These are phyloP conservation scores for Asterophora lycoperdoides DNA, from an alignment of 768 basidiomycete genomes.

Conservation along the genomic window DNA sequence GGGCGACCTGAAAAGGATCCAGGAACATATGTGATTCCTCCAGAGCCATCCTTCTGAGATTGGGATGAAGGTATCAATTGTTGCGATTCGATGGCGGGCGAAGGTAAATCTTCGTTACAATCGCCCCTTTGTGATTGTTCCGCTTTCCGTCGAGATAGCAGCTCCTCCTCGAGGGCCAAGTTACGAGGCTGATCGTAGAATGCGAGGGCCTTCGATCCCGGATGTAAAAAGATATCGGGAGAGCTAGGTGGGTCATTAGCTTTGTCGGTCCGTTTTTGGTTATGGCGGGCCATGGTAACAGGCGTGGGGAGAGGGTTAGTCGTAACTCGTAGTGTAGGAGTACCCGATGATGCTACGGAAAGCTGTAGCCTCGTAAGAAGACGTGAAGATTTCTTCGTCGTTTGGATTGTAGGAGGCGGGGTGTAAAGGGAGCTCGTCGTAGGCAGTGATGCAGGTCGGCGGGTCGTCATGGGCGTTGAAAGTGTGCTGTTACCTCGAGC, in stretches of 20 bases:
- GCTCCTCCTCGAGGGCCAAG: not conserved
- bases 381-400: not conserved
- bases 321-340: not conserved
- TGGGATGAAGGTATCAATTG: slow-evolving; percentile 34
- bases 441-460: not conserved
- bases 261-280: not conserved
- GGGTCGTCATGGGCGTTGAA: slow-evolving; percentile 1
- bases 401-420: not conserved
- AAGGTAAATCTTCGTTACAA: not conserved
- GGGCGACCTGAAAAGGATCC: not conserved
- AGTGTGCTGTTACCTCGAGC: not conserved
- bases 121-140: not conserved
- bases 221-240: not conserved
- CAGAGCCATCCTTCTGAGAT: slow-evolving; percentile 23
- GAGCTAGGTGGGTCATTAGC: not conserved
- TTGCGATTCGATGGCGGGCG: slow-evolving; percentile 2
- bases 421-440: slow-evolving; percentile 4
- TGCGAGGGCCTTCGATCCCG: not conserved
- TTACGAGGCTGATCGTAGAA: not conserved
- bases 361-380: not conserved
- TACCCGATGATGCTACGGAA: not conserved
- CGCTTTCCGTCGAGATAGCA: not conserved
- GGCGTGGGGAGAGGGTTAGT: slow-evolving; percentile 3
- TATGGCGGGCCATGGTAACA: slow-evolving; percentile 7
- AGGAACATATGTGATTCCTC: not conserved